Conservation (phyloP, 2,329 filamentous ascomycete genomes). For the Diaporthe humulicola region DNA sequence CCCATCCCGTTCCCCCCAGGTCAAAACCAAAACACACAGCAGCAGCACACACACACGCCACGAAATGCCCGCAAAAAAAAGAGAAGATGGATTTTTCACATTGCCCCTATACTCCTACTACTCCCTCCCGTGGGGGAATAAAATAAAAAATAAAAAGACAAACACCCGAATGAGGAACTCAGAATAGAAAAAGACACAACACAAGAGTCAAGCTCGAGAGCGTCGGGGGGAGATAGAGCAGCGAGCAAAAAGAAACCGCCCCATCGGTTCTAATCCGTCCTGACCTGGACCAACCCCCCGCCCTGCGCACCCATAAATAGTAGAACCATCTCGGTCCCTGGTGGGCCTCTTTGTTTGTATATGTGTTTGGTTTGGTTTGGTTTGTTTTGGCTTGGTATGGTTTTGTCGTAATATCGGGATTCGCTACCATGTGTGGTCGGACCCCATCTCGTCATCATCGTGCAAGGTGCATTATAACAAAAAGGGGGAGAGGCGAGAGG, state of each 20-base stretch:
- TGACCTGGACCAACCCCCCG: not conserved
- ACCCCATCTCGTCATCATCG: conserved; percentile 19
- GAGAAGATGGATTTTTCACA: not conserved
- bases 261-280: not conserved
- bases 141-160: not conserved
- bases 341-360: not conserved
- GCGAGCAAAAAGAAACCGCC: not conserved
- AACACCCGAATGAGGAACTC: not conserved
- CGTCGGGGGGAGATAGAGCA: not conserved
- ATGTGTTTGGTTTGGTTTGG: conserved; percentile 9
- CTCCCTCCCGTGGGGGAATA: conserved; percentile 18
- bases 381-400: conserved; percentile 1
- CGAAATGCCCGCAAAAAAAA: not conserved
- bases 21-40: not conserved
- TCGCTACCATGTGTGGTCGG: not conserved
- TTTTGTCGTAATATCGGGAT: not conserved
- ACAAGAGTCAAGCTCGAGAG: not conserved
- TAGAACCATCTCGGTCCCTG: not conserved
- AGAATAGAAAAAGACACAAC: not conserved
- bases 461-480: conserved; percentile 28
- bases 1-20: too few relatives aligned
- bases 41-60: not conserved
- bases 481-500: not conserved
- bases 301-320: not conserved
- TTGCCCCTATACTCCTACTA: not conserved